Percentiles rank a stretch among this genome's conserved stretches.
Conservation (phyloP, 106 monocot species). For the Narthecium ossifragum region DNA sequence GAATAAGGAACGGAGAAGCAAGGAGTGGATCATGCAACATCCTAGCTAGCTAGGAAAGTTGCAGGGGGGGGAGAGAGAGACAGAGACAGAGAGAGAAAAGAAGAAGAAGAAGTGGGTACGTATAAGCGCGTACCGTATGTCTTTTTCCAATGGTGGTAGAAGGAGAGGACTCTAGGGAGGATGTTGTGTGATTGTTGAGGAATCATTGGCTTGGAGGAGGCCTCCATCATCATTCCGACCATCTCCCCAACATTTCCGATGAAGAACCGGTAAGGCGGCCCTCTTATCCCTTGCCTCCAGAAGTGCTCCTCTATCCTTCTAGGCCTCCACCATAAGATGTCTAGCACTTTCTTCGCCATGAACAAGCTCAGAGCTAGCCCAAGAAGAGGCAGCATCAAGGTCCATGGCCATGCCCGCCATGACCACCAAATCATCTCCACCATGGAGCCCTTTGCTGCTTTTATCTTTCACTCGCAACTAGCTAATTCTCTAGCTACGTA, state of each 20-base stretch:
- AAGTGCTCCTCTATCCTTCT: conserved; percentile 61
- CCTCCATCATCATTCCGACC: conserved; percentile 58
- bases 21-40: too few relatives aligned
- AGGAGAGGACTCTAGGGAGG: conserved; percentile 39
- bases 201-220: conserved; percentile 36
- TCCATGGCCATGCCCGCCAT: conserved; percentile 12
- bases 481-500: too few relatives aligned
- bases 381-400: not conserved
- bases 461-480: too few relatives aligned
- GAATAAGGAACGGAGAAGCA: too few relatives aligned
- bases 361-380: conserved; percentile 16
- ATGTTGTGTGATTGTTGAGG: conserved; percentile 44
- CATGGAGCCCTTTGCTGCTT: not conserved
- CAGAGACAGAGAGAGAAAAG: not conserved
- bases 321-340: conserved; percentile 68
- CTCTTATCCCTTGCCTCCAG: conserved; percentile 67
- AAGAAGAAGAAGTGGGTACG: not conserved
- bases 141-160: conserved; percentile 50
- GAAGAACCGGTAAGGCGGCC: conserved; percentile 69
- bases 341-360: conserved; percentile 25
- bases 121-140: conserved; percentile 10
- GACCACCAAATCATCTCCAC: not conserved
- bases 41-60: too few relatives aligned
- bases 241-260: conserved; percentile 74
- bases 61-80: too few relatives aligned